Evolutionary conservation across 306 rosid species (phyloP).

Genomic region (Trifolium dubium): DNA sequence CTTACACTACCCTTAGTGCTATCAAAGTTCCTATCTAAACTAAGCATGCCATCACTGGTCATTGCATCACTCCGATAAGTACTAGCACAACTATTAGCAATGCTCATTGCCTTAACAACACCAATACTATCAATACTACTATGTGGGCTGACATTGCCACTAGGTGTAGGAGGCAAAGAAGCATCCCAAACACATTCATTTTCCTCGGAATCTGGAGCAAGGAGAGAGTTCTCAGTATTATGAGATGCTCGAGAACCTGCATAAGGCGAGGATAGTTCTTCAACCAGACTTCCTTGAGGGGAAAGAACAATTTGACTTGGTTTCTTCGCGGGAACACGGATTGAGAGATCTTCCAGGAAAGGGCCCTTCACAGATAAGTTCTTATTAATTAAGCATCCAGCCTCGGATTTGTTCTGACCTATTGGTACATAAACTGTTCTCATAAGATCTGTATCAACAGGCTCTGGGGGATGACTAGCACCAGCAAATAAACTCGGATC

Average conservation of each 20-base stretch:
- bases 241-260: constrained; percentile 67
- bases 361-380: constrained; percentile 82
- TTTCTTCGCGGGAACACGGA: constrained; percentile 70
- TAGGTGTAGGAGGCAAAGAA: constrained; percentile 98
- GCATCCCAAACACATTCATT: constrained; percentile 99
- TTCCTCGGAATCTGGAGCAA: constrained; percentile 82
- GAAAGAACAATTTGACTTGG: constrained; percentile 59
- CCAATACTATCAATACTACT: constrained; percentile 95
- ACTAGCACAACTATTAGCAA: constrained; percentile 88
- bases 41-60: constrained; percentile 91
- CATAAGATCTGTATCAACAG: constrained; percentile 91
- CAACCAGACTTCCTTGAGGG: constrained; percentile 69
- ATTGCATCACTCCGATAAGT: constrained; percentile 81
- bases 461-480: constrained; percentile 99
- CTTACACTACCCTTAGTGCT: constrained; percentile 79
- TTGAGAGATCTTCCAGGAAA: constrained; percentile 83
- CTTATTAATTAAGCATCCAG: constrained; percentile 79
- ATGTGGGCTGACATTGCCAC: constrained; percentile 96
- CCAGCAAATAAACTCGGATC: constrained; percentile 82
- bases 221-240: constrained; percentile 66
- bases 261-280: constrained; percentile 68
- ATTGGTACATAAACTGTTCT: constrained; percentile 79
- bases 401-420: constrained; percentile 71
- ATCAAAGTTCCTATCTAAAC: constrained; percentile 83
- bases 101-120: constrained; percentile 92